Percentiles rank a stretch among this genome's conserved stretches.
Conservation (phyloP, 805 yeast species). For the Komagataella mondaviorum region DNA sequence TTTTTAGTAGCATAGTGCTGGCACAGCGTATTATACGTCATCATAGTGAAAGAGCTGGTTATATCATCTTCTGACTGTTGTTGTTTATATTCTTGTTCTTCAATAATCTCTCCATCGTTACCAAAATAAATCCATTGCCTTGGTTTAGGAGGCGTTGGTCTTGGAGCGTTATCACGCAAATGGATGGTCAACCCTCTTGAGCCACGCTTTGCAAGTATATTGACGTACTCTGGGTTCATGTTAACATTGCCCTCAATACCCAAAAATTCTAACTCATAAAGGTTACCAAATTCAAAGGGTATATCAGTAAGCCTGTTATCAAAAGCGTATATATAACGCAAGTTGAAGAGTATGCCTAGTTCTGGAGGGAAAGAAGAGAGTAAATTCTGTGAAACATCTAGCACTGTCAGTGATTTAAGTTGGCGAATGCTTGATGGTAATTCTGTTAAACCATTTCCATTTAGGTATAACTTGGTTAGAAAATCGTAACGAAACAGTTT, state of each 20-base stretch:
- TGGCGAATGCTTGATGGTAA: constrained; percentile 59
- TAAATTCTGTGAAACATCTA: constrained; percentile 75
- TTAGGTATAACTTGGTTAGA: constrained; percentile 74
- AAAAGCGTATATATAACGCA: constrained; percentile 74
- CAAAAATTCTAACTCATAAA: constrained; percentile 71
- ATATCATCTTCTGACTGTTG: constrained; percentile 7
- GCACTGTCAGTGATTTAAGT: constrained; percentile 60
- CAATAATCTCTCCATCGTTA: constrained; percentile 56
- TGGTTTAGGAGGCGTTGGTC: constrained; percentile 48
- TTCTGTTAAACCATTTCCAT: constrained; percentile 63
- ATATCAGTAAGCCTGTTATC: constrained; percentile 69
- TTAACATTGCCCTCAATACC: constrained; percentile 89
- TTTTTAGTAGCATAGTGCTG: constrained; percentile 91
- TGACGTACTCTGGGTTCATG: constrained; percentile 48
- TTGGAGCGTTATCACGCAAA: constrained; percentile 73
- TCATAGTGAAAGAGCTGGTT: constrained; percentile 47
- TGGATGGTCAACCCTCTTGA: constrained; percentile 71
- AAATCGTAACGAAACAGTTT: constrained; percentile 72
- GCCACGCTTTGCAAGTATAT: constrained; percentile 67
- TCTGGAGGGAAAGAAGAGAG: constrained; percentile 68
- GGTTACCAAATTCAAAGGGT: constrained; percentile 77
- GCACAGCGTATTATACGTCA: constrained; percentile 86
- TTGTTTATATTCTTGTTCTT: constrained; percentile 9
- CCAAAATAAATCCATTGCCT: constrained; percentile 76
- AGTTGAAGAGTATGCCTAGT: constrained; percentile 67